Base-by-base conservation (phyloP, 1,284 basidiomycete species). In the Fomitopsis schrenkii region DNA sequence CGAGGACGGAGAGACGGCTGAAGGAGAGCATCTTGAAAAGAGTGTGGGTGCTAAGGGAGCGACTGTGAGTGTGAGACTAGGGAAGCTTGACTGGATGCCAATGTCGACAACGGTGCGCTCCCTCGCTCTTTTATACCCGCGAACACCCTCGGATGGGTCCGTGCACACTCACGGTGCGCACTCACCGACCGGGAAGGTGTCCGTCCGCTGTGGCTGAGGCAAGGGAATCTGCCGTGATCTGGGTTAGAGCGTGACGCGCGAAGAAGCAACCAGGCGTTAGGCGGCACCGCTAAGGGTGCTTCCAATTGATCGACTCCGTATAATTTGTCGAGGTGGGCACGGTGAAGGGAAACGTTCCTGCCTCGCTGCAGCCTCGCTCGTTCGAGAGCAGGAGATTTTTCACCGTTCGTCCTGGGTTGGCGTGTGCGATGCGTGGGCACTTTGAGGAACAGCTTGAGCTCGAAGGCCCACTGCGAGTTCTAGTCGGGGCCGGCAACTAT, bases 21-120 rank as follows among this genome's bases (percentile, higher is more conserved):
- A 82, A 80, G 65, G 79, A 80, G 73, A 72, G 76, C 82, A 83
- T 83, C 71, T 71, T 70, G 61, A 70, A 80, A 77, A 62, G 79
- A 79, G 67, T 72, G 79, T 77, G 70, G 70, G 69, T 70, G 28
- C 26, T 36, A 33, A 26, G 52, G 19, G 36, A 26, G 52, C 35
- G 36, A 65, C 64, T 61, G 58, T 61, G 60, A 59, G 59, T 22
- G 22, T 22, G 22, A 22, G 54, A 54, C 41, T 42, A 57, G 53
- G 59, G 38, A 62, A 63, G 60, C 30, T 60, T 55, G 63, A 66
- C 61, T 62, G 10, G 63, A 41, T 26, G 68, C 66, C 66, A 65
- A 67, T 70, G 67, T 17, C 35, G 19, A 38, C 17, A 5, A 3
- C 9, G 35, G 5, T 38, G 12, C 52, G 14, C 52, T 40, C 35